phyloP scores from a whole-genome alignment of 225 moss, liverwort and hornwort species.

The Ulota crispa region DNA sequence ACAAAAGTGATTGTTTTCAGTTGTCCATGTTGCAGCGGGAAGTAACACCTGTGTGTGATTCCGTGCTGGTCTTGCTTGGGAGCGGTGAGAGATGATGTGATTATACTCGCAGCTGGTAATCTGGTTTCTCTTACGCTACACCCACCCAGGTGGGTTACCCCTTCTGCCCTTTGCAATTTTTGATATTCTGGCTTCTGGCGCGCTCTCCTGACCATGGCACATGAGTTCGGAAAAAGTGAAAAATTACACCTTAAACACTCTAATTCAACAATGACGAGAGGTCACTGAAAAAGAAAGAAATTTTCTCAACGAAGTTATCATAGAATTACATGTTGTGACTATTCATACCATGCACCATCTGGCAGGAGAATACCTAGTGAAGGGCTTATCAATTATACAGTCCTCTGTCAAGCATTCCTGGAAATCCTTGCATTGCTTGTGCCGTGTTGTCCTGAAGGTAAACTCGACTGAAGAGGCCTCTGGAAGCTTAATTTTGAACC shows the following conservation, averaged over 20 bases:
- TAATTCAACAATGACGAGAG: neutral
- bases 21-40: neutral
- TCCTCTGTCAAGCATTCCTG: neutral
- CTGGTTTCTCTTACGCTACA: neutral
- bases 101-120: neutral
- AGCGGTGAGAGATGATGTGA: constrained; percentile 8
- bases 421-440: neutral
- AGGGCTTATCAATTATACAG: neutral
- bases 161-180: neutral
- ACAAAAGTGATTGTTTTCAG: neutral
- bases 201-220: neutral
- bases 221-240: neutral
- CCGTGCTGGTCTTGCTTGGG: constrained; percentile 27
- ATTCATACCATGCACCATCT: neutral
- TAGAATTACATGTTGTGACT: constrained; percentile 10
- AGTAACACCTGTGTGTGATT: constrained; percentile 14
- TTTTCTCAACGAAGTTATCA: neutral
- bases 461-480: neutral
- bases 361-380: neutral
- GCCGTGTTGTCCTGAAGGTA: neutral
- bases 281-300: neutral
- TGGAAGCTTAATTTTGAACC: constrained; percentile 34
- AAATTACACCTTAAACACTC: neutral
- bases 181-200: neutral
- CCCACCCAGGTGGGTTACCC: neutral